phyloP scores from a whole-genome alignment of 1,139 yeast genomes.

The Pichia sp. region DNA sequence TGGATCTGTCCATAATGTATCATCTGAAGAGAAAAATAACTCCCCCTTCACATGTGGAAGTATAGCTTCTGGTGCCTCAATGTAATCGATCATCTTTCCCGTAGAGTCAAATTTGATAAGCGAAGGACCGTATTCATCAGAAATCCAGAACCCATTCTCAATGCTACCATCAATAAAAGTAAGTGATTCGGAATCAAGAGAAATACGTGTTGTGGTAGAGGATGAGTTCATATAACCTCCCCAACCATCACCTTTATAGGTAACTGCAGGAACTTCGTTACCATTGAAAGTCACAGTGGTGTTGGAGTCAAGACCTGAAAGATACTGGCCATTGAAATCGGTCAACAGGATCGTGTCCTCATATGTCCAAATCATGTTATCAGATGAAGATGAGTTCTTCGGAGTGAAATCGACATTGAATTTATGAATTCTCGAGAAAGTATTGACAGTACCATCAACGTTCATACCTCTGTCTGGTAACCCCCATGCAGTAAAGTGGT shows the following conservation, averaged over 20 bases:
- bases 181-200: slow-evolving; percentile 29
- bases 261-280: slow-evolving; percentile 26
- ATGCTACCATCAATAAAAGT: slow-evolving; percentile 27
- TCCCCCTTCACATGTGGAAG: slow-evolving; percentile 25
- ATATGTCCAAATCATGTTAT: slow-evolving; percentile 27
- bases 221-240: slow-evolving; percentile 21
- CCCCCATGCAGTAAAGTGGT: slow-evolving; percentile 26
- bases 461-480: slow-evolving; percentile 33
- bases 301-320: slow-evolving; percentile 30
- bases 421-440: slow-evolving; percentile 24
- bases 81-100: slow-evolving; percentile 26
- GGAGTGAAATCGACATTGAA: slow-evolving; percentile 26
- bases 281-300: slow-evolving; percentile 25
- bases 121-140: slow-evolving; percentile 32
- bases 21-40: slow-evolving; percentile 24
- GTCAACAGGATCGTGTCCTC: slow-evolving; percentile 27
- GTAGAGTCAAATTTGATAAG: slow-evolving; percentile 24
- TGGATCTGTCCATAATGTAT: slow-evolving; percentile 24
- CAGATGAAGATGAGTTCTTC: slow-evolving; percentile 16
- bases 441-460: slow-evolving; percentile 29
- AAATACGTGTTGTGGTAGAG: slow-evolving; percentile 23
- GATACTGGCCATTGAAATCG: slow-evolving; percentile 26
- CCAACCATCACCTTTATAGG: slow-evolving; percentile 29
- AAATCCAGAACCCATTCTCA: slow-evolving; percentile 30
- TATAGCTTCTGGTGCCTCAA: slow-evolving; percentile 28